phyloP scores from a whole-genome alignment of 495 filamentous ascomycete species.

The Wilcoxina mikolae region DNA sequence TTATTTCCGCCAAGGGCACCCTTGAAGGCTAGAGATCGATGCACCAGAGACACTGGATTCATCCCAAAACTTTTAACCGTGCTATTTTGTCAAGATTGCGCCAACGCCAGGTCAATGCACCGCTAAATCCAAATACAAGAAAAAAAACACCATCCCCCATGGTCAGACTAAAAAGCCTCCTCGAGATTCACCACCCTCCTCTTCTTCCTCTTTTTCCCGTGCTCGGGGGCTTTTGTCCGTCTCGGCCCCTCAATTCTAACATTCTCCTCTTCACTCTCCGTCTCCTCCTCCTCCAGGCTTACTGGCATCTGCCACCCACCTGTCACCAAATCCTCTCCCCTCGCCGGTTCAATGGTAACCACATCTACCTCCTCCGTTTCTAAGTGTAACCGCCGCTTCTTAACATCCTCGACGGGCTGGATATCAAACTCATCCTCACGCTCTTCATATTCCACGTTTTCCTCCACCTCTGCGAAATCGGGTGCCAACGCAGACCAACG shows the following conservation, averaged over 20 bases:
- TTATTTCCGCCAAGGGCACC: no score
- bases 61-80: no score
- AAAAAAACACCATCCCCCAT: no score
- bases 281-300: conserved; percentile 61
- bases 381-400: conserved; percentile 71
- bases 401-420: conserved; percentile 85
- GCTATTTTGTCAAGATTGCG: no score
- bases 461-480: conserved; percentile 94
- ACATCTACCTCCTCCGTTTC: conserved; percentile 82
- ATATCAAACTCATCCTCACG: conserved; percentile 96
- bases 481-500: conserved; percentile 93
- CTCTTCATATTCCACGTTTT: conserved; percentile 93
- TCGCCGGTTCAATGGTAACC: conserved; percentile 53
- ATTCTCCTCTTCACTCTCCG: conserved; percentile 62
- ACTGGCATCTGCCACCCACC: conserved; percentile 74
- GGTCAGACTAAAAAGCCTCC: background rate
- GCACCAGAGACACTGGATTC: no score
- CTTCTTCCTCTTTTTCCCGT: conserved; percentile 18
- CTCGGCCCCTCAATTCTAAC: conserved; percentile 4
- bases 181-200: background rate
- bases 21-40: no score
- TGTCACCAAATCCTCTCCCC: conserved; percentile 44
- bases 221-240: conserved; percentile 11
- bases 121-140: no score
- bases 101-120: no score